These are phyloP conservation scores for Neurospora africana DNA, from an alignment of 495 filamentous ascomycete species.

Conservation along the genomic window DNA sequence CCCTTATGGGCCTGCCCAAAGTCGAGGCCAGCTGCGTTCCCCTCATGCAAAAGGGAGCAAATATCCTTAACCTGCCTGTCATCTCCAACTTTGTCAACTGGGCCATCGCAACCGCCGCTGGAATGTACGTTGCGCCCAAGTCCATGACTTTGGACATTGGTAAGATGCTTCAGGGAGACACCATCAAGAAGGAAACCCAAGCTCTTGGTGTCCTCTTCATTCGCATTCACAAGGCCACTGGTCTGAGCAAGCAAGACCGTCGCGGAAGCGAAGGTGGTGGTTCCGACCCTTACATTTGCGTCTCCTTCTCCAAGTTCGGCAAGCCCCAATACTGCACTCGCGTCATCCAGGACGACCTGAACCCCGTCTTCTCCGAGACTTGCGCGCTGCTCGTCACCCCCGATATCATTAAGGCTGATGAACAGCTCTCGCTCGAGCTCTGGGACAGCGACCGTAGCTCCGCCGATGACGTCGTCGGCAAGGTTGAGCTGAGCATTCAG, in stretches of 20 bases:
- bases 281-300: constrained; percentile 82
- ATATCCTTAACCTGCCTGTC: constrained; percentile 81
- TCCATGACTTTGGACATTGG: constrained; percentile 85
- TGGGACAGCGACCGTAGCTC: constrained; percentile 88
- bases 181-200: constrained; percentile 76
- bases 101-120: constrained; percentile 75
- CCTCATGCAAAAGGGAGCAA: constrained; percentile 79
- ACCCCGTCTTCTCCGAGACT: constrained; percentile 86
- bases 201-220: constrained; percentile 85
- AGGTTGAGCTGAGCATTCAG: constrained; percentile 84
- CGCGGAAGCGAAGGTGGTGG: constrained; percentile 77
- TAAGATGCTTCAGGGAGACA: constrained; percentile 81
- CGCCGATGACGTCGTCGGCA: constrained; percentile 89
- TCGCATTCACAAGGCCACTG: constrained; percentile 75
- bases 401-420: constrained; percentile 83
- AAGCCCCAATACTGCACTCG: constrained; percentile 97
- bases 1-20: constrained; percentile 83
- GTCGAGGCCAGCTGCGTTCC: constrained; percentile 85
- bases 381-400: constrained; percentile 78
- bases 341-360: constrained; percentile 88
- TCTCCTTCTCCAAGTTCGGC: constrained; percentile 68
- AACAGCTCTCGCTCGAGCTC: constrained; percentile 84
- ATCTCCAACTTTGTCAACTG: constrained; percentile 97
- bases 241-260: constrained; percentile 83
- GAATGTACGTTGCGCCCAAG: constrained; percentile 94